Percentiles rank a stretch among this genome's conserved stretches.
Conservation (phyloP, 2,329 filamentous ascomycete genomes). For the Pseudogymnoascus sp. region DNA sequence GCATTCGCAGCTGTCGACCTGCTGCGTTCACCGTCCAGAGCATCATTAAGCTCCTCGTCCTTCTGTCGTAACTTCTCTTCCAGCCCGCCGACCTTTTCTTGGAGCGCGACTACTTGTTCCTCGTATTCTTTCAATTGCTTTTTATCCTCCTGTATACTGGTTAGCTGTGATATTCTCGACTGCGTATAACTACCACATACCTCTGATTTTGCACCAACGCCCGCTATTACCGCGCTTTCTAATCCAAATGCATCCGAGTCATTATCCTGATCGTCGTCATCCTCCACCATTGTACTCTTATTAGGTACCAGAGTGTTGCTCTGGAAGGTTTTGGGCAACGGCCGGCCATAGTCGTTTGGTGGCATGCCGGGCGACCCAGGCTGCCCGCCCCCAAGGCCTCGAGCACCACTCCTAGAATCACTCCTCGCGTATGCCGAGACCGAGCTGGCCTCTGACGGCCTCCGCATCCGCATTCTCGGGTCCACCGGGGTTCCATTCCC, state of each 20-base stretch:
- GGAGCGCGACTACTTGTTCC: slow-evolving; percentile 64
- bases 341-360: slow-evolving; percentile 62
- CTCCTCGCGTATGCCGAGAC: slow-evolving; percentile 32
- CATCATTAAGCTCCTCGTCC: slow-evolving; percentile 58
- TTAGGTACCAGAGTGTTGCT: slow-evolving; percentile 96
- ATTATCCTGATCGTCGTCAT: slow-evolving; percentile 79
- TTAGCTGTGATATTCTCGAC: slow-evolving; percentile 16
- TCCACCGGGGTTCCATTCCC: slow-evolving; percentile 51
- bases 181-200: slow-evolving; percentile 22
- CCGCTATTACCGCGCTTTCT: slow-evolving; percentile 34
- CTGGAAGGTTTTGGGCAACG: slow-evolving; percentile 82
- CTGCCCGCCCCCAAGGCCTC: slow-evolving; percentile 33
- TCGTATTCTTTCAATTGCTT: slow-evolving; percentile 74
- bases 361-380: slow-evolving; percentile 53
- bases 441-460: slow-evolving; percentile 53
- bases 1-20: slow-evolving; percentile 43
- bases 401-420: slow-evolving; percentile 29
- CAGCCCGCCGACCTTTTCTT: slow-evolving; percentile 64
- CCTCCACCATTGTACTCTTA: slow-evolving; percentile 95
- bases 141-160: slow-evolving; percentile 49
- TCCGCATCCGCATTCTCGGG: slow-evolving; percentile 17
- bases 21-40: slow-evolving; percentile 52
- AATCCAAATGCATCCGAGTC: slow-evolving; percentile 60
- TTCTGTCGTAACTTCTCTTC: slow-evolving; percentile 63
- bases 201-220: slow-evolving; percentile 36